Percentiles rank a stretch among this genome's conserved stretches.
Conservation (phyloP, 257 asterid species). For the Solanum stenotomum region DNA sequence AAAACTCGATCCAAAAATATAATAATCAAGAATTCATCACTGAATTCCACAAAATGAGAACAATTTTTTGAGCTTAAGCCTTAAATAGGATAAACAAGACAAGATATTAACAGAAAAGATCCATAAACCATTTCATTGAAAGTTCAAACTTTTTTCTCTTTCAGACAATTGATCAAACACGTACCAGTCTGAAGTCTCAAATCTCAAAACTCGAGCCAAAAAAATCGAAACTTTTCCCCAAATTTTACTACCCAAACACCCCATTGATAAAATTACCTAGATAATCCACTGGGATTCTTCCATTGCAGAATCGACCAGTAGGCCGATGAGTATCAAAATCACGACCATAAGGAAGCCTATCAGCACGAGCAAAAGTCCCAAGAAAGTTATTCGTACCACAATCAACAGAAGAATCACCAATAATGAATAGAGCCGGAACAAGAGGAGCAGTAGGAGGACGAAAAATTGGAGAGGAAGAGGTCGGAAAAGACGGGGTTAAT, state of each 20-base stretch:
- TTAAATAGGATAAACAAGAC: background rate
- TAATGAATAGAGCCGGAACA: constrained; percentile 73
- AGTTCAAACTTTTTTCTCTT: background rate
- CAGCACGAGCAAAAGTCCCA: constrained; percentile 91
- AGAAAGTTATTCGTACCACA: constrained; percentile 84
- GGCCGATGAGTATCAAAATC: constrained; percentile 84
- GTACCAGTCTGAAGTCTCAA: background rate
- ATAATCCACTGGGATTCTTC: constrained; percentile 88
- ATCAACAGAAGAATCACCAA: constrained; percentile 94
- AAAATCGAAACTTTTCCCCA: background rate
- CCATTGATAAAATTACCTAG: constrained; percentile 31
- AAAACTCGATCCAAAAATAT: background rate
- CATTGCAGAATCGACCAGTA: constrained; percentile 90
- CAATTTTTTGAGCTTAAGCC: background rate
- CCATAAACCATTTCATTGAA: background rate
- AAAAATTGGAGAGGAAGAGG: constrained; percentile 2
- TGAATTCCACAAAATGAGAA: background rate
- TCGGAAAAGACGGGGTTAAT: background rate
- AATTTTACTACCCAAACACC: background rate
- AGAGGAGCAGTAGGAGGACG: constrained; percentile 10
- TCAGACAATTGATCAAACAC: background rate
- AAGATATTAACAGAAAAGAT: background rate
- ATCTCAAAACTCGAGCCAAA: background rate
- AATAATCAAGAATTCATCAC: background rate
- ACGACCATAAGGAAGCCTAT: constrained; percentile 80